Base-by-base conservation (phyloP, 805 yeast species). In the Ogataea zsoltii region DNA sequence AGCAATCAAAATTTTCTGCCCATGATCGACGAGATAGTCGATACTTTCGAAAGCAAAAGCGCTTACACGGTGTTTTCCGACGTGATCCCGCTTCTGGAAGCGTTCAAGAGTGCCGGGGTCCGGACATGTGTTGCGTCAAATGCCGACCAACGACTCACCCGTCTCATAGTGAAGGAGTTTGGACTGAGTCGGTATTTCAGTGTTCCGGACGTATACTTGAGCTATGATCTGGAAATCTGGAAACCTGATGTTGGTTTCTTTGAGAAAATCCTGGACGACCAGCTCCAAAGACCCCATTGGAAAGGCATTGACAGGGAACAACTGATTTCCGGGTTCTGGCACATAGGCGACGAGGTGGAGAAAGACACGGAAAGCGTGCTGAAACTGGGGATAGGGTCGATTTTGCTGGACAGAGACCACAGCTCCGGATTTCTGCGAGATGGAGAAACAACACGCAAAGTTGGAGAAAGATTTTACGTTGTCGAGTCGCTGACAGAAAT, bases 361-460 rank as follows among this genome's bases (percentile, higher is more conserved):
- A 77, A 79, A 41, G 92, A 85, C 58, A 67, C 76, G 44, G 55
- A 67, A 12, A 85, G 82, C 2, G 70, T 83, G 0, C 60, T 67
- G 14, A 60, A 62, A 19, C 72, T 83, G 1, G 90, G 90, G 0
- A 77, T 88, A 79, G 79, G 77, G 42, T 80, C 84, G 4, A 65
- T 85, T 0, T 38, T 60, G 38, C 32, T 60, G n/a, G 64, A 60
- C 40, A 42, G 64, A 23, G 48, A 54, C 23, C 19, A 40, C 15
- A 37, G 43, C 1, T 44, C 46, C 18, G 60, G 57, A 12, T 41
- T 44, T 15, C 32, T 56, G 18, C 12, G 42, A 13, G 30, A 26
- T 2, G 39, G 38, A 14, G 58, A 54, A 15, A 32, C 17, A 2
- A 13, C 37, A 7, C 48, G 49, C 21, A 42, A 41, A 28, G 32